These are phyloP conservation scores for Myxozyma neglecta DNA, from an alignment of 805 yeast genomes.

Conservation along the genomic window DNA sequence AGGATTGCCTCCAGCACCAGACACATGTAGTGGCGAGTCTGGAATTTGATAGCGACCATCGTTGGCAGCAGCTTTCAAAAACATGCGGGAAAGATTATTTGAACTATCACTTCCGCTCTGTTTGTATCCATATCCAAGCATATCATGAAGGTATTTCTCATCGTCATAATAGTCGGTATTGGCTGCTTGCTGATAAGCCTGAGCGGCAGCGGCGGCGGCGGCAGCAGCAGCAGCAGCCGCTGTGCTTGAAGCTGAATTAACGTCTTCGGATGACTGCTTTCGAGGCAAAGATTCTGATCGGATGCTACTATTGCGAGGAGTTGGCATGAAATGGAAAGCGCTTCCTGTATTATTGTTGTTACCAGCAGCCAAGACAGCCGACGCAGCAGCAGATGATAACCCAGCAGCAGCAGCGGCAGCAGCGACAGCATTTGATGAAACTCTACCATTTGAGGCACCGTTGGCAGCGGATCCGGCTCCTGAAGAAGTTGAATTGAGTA, in stretches of 20 bases:
- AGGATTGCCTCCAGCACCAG: background rate
- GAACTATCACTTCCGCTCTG: constrained; percentile 19
- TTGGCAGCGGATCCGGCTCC: background rate
- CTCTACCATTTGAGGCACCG: background rate
- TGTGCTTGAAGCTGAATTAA: background rate
- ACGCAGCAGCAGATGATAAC: constrained; percentile 5
- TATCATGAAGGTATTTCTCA: constrained; percentile 27
- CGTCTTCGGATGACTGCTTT: constrained; percentile 11
- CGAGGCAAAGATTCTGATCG: constrained; percentile 21
- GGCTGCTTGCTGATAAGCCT: constrained; percentile 20
- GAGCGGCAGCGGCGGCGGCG: constrained; percentile 22
- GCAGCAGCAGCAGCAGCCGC: constrained; percentile 16
- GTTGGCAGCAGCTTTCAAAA: constrained; percentile 30
- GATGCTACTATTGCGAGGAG: constrained; percentile 22
- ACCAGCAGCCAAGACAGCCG: constrained; percentile 7
- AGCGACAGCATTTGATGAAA: constrained; percentile 1
- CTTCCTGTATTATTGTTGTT: constrained; percentile 1
- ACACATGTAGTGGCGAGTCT: constrained; percentile 21
- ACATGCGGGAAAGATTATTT: constrained; percentile 27
- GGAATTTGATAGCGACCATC: constrained; percentile 32
- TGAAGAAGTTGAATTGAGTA: constrained; percentile 10
- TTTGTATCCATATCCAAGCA: constrained; percentile 28
- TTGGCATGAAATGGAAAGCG: constrained; percentile 23
- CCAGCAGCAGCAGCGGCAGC: constrained; percentile 3
- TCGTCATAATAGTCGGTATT: constrained; percentile 28